These are phyloP conservation scores for Penicillium sp. DNA, from an alignment of 2,329 filamentous ascomycete genomes.

Conservation along the genomic window DNA sequence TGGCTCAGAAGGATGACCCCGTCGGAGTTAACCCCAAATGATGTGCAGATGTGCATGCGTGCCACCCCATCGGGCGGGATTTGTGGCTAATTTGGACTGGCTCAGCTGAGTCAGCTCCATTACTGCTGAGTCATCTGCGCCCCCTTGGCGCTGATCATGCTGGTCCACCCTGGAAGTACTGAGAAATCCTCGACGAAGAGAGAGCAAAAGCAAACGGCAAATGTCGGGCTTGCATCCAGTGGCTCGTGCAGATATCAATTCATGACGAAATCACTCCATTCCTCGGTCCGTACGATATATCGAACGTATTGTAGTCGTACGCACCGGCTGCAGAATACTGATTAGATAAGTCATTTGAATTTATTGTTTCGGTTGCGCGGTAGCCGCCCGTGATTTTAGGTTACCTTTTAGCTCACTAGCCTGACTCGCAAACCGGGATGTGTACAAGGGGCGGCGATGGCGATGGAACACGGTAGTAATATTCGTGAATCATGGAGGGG, in stretches of 20 bases:
- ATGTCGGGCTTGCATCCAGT: not conserved
- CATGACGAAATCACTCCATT: not conserved
- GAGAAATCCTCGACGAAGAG: not conserved
- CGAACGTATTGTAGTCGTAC: not conserved
- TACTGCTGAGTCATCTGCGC: slow-evolving; percentile 10
- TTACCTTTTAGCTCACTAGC: slow-evolving; percentile 7
- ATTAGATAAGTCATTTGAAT: not conserved
- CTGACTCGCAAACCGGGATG: not conserved
- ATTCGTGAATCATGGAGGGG: not conserved
- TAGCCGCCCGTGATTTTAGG: slow-evolving; percentile 21
- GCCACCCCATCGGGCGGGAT: slow-evolving; percentile 5
- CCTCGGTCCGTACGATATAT: not conserved
- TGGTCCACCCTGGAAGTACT: slow-evolving; percentile 11
- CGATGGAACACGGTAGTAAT: not conserved
- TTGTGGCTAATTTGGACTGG: slow-evolving; percentile 16
- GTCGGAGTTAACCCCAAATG: slow-evolving; percentile 1
- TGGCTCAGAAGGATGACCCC: not conserved
- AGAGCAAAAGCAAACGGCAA: slow-evolving; percentile 16
- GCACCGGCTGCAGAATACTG: not conserved
- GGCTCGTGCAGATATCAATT: slow-evolving; percentile 2
- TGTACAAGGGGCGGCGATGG: not conserved
- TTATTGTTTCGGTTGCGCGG: slow-evolving; percentile 19
- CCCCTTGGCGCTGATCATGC: slow-evolving; percentile 24
- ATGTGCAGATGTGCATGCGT: slow-evolving; percentile 12
- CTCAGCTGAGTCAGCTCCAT: too few relatives aligned